A percentile compares a stretch with the other conserved stretches of the same genome.
Evolutionary conservation across 2,329 filamentous ascomycete genomes (phyloP).

Genomic region (Colletotrichum sp.): DNA sequence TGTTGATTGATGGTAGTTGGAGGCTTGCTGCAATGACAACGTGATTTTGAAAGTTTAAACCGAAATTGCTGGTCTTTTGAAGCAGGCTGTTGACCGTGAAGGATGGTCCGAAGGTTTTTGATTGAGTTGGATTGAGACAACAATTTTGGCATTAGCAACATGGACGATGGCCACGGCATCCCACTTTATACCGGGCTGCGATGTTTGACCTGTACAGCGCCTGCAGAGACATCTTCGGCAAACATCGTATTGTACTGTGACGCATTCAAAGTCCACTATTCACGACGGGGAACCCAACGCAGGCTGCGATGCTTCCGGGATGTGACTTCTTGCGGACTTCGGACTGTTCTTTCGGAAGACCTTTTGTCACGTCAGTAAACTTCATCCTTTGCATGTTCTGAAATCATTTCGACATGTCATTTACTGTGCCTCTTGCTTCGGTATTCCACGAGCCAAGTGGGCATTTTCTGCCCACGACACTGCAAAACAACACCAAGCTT

Average conservation of each 20-base stretch:
- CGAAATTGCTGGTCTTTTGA: too few species aligned
- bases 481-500: not conserved
- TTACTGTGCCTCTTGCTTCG: not conserved
- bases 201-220: not conserved
- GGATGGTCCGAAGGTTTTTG: not conserved
- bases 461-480: not conserved
- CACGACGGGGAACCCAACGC: not conserved
- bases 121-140: not conserved
- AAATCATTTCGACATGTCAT: not conserved
- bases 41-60: not conserved
- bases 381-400: not conserved
- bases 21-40: not conserved
- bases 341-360: not conserved
- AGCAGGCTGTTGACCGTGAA: not conserved
- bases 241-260: not conserved
- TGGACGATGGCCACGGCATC: not conserved
- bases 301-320: not conserved
- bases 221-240: not conserved
- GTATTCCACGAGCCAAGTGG: not conserved
- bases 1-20: not conserved
- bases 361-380: not conserved
- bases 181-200: not conserved
- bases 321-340: not conserved
- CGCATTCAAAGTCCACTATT: not conserved
- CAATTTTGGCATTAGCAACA: not conserved